Evolutionary conservation across 306 rosid species (phyloP), one percentile per base, ranked within the genome.

Genomic region (Trifolium pratense): DNA sequence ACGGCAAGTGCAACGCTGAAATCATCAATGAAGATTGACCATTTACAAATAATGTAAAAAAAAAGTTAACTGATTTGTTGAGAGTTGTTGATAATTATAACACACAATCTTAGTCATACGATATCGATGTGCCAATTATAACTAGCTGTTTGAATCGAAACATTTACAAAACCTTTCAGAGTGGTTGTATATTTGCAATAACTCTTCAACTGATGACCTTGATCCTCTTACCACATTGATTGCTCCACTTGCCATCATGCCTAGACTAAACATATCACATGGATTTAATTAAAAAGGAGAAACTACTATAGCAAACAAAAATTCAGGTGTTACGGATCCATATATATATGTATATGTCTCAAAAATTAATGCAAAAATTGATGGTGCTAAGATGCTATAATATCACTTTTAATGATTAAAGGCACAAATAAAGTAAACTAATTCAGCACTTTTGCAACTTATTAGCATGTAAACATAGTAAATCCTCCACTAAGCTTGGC

Each of bases 211-310:
- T 0, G 98, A 88, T 49, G 97, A 94, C 82, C 98, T 88, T 75
- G 97, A 91, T 71, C 98, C 98, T 80, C 98, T 88, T 45, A 89
- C 97, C 71, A 94, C 98, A 75, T 94, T 89, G 76, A 94, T 81
- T 84, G 90, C 96, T 64, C 97, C 98, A 59, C 88, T 80, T 49
- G 97, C 93, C 97, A 94, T 91, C 75, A 89, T 91, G 70, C 98
- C 96, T 94, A 79, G 82, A 75, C 77, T 76, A 81, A 80, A 81
- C 67, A 80, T 20, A 66, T 62, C 58, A 69, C 73, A 84, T 46
- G 46, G 60, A 73, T 65, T 68, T 64, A 73, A 81, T 80, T 48
- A 37, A 72, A 48, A 46, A 52, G 62, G 45, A 16, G 53, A 13
- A 60, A 11, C 58, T 51, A 42, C 49, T 46, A 55, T 48, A 5